Conservation (phyloP, 1,284 basidiomycete species). For the Sporisorium sorghi region DNA sequence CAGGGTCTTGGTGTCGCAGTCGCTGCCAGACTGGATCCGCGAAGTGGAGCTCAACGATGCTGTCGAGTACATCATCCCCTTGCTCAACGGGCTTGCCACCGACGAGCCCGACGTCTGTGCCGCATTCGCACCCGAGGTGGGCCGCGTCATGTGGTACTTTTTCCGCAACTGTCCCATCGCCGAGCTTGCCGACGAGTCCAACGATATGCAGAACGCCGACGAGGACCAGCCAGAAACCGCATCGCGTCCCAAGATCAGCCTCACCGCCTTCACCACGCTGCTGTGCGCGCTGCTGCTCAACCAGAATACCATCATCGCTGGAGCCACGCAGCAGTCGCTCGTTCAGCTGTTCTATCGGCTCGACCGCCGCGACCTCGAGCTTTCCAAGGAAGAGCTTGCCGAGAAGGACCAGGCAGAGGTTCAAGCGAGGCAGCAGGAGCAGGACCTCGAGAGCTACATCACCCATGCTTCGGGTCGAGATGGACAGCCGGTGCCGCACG, state of each 20-base stretch:
- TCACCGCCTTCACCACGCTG: slow-evolving; percentile 89
- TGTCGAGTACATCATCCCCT: slow-evolving; percentile 90
- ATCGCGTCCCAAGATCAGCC: slow-evolving; percentile 75
- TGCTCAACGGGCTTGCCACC: slow-evolving; percentile 85
- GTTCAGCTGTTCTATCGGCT: slow-evolving; percentile 79
- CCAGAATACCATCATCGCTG: slow-evolving; percentile 79
- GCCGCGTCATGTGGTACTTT: slow-evolving; percentile 93
- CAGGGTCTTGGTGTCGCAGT: slow-evolving; percentile 77
- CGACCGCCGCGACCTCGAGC: slow-evolving; percentile 40
- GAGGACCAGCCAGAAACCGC: slow-evolving; percentile 48
- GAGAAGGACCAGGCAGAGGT: slow-evolving; percentile 24
- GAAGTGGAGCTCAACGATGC: slow-evolving; percentile 81
- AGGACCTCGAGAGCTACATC: slow-evolving; percentile 50
- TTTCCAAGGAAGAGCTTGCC: slow-evolving; percentile 41
- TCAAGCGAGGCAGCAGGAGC: slow-evolving; percentile 23
- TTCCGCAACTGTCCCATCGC: slow-evolving; percentile 75
- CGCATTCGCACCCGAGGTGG: slow-evolving; percentile 84
- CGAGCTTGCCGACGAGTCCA: slow-evolving; percentile 46
- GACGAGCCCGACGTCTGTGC: slow-evolving; percentile 94
- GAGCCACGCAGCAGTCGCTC: slow-evolving; percentile 80
- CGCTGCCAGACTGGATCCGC: slow-evolving; percentile 66
- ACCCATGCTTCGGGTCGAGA: slow-evolving; percentile 63
- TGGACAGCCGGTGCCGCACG: slow-evolving; percentile 59
- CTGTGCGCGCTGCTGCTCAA: slow-evolving; percentile 88
- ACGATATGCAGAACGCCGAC: slow-evolving; percentile 38